Conservation (phyloP, 2,329 filamentous ascomycete species). For the Thielaviopsis euricoi region DNA sequence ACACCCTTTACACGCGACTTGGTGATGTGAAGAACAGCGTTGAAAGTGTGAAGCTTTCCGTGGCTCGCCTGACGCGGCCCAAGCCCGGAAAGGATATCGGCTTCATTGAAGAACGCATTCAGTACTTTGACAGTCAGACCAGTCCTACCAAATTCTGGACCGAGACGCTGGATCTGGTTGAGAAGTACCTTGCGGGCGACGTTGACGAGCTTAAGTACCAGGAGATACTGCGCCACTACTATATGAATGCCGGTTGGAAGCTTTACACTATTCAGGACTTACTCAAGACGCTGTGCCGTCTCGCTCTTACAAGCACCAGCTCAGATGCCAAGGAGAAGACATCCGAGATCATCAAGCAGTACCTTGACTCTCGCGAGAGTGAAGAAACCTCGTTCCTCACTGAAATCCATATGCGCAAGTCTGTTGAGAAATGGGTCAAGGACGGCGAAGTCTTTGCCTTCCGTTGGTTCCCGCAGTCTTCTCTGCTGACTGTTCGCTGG, state of each 20-base stretch:
- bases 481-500: slow-evolving; percentile 38
- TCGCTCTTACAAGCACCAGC: slow-evolving; percentile 68
- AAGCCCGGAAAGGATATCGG: slow-evolving; percentile 76
- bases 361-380: slow-evolving; percentile 63
- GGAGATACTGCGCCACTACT: slow-evolving; percentile 81
- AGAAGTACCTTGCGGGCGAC: slow-evolving; percentile 70
- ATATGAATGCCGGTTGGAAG: slow-evolving; percentile 80
- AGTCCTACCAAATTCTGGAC: slow-evolving; percentile 57
- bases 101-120: slow-evolving; percentile 60
- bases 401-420: slow-evolving; percentile 80
- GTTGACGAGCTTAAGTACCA: slow-evolving; percentile 73
- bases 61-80: slow-evolving; percentile 52
- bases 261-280: slow-evolving; percentile 87
- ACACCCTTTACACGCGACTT: slow-evolving; percentile 76
- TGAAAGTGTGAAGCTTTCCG: slow-evolving; percentile 53
- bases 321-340: slow-evolving; percentile 87
- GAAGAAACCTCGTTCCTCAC: slow-evolving; percentile 79
- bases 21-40: slow-evolving; percentile 69
- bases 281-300: slow-evolving; percentile 62
- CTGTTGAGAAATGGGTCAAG: slow-evolving; percentile 82
- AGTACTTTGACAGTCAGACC: slow-evolving; percentile 46
- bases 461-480: slow-evolving; percentile 34
- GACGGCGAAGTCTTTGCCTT: slow-evolving; percentile 85
- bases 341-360: slow-evolving; percentile 74
- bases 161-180: slow-evolving; percentile 70